These are phyloP conservation scores for Ceratobasidium papillatum DNA, from an alignment of 1,284 basidiomycete species.

Conservation along the genomic window DNA sequence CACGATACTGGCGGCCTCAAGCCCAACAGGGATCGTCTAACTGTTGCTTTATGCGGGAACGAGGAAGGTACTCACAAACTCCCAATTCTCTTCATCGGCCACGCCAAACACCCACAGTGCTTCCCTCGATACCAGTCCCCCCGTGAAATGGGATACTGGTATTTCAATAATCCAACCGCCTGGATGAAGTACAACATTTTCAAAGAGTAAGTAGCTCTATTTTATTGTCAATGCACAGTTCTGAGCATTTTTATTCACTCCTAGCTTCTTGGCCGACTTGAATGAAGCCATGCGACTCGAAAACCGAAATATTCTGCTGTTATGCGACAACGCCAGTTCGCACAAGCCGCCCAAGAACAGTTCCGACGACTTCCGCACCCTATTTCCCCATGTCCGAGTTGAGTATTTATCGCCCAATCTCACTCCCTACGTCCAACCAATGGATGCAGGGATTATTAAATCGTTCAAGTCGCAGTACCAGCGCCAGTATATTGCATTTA, in stretches of 20 bases:
- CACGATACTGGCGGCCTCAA: conserved; percentile 47
- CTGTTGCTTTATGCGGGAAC: conserved; percentile 51
- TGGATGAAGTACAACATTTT: conserved; percentile 50
- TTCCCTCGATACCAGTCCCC: conserved; percentile 46
- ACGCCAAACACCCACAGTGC: conserved; percentile 47
- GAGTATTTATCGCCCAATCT: too few species aligned
- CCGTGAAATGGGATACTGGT: conserved; percentile 47
- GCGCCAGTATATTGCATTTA: not conserved
- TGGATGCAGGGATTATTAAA: conserved; percentile 40
- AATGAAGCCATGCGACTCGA: conserved; percentile 19
- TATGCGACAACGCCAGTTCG: conserved; percentile 25
- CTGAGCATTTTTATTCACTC: not conserved
- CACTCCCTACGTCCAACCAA: conserved; percentile 33
- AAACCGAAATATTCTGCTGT: conserved; percentile 29
- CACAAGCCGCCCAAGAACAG: conserved; percentile 18
- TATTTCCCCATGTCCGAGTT: too few species aligned
- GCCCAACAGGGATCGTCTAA: conserved; percentile 48
- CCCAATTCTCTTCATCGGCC: conserved; percentile 51
- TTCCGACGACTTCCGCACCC: too few species aligned
- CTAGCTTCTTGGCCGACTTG: not conserved
- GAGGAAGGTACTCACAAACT: conserved; percentile 50
- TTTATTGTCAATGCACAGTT: not conserved
- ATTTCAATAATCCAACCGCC: conserved; percentile 51
- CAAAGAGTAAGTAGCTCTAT: conserved; percentile 1
- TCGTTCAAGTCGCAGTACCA: conserved; percentile 40